Evolutionary conservation across 768 basidiomycete genomes (phyloP).

Genomic region (Hebeloma cylindrosporum): DNA sequence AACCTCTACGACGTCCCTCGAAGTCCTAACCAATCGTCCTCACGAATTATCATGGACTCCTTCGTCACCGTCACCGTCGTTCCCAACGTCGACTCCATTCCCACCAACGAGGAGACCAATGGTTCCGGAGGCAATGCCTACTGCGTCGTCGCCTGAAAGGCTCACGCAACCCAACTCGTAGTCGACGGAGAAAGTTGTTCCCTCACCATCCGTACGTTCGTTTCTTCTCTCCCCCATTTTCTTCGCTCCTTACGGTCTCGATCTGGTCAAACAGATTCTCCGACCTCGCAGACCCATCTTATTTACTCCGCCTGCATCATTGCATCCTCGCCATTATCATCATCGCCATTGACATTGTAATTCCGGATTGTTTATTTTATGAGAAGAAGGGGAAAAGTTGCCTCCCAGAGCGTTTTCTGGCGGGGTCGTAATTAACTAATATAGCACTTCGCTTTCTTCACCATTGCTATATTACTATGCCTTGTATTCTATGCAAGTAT

Average conservation of each 20-base stretch:
- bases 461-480: constrained; percentile 9
- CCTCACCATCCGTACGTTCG: not conserved
- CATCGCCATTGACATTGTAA: not conserved
- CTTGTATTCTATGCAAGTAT: not conserved
- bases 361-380: not conserved
- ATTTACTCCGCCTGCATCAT: constrained; percentile 1
- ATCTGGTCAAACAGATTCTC: not conserved
- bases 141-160: constrained; percentile 23
- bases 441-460: constrained; percentile 16
- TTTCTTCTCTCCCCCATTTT: too few relatives aligned
- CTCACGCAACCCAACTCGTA: not conserved
- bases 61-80: too few relatives aligned
- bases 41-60: constrained; percentile 21
- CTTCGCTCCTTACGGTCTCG: not conserved
- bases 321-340: not conserved
- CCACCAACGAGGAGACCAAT: constrained; percentile 20
- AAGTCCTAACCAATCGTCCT: not conserved
- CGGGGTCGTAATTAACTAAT: constrained; percentile 4
- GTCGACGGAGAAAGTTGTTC: not conserved
- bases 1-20: too few relatives aligned
- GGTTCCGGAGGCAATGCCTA: constrained; percentile 17
- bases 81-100: constrained; percentile 17
- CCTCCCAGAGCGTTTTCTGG: constrained; percentile 7
- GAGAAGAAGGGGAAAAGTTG: not conserved
- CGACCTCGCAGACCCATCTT: constrained; percentile 1